Percentiles rank a stretch among this genome's conserved stretches.
Evolutionary conservation across 441 rosid species (phyloP).

Genomic region (Syzygium syzygioides): DNA sequence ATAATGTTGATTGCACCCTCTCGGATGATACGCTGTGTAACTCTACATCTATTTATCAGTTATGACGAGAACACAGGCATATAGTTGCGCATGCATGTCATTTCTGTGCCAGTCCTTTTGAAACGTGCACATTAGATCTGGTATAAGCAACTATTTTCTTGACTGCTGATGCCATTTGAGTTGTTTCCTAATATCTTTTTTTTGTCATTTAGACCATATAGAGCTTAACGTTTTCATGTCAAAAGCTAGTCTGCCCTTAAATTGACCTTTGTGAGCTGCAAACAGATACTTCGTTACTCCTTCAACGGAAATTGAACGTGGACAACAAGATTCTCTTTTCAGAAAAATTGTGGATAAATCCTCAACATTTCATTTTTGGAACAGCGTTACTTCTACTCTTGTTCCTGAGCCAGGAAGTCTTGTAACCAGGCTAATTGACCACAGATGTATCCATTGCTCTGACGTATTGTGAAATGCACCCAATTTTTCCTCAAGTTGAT

Average conservation of each 20-base stretch:
- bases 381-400: slow-evolving; percentile 58
- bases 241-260: not conserved
- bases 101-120: not conserved
- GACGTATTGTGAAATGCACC: slow-evolving; percentile 44
- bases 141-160: not conserved
- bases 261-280: slow-evolving; percentile 9
- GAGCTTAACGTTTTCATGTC: not conserved
- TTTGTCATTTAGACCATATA: not conserved
- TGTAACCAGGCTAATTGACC: slow-evolving; percentile 48
- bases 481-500: not conserved
- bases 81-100: not conserved
- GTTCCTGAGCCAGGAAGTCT: slow-evolving; percentile 74
- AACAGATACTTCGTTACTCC: slow-evolving; percentile 62
- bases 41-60: not conserved
- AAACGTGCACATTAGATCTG: not conserved
- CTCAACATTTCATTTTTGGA: slow-evolving; percentile 73
- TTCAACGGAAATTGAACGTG: slow-evolving; percentile 32
- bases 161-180: not conserved
- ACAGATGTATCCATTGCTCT: slow-evolving; percentile 54
- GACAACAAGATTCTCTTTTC: slow-evolving; percentile 44
- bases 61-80: not conserved
- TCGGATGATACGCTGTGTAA: not conserved
- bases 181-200: not conserved
- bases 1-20: not conserved
- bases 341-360: slow-evolving; percentile 50